These are phyloP conservation scores for Lachancea sp. DNA, from an alignment of 805 yeast genomes.

Conservation along the genomic window DNA sequence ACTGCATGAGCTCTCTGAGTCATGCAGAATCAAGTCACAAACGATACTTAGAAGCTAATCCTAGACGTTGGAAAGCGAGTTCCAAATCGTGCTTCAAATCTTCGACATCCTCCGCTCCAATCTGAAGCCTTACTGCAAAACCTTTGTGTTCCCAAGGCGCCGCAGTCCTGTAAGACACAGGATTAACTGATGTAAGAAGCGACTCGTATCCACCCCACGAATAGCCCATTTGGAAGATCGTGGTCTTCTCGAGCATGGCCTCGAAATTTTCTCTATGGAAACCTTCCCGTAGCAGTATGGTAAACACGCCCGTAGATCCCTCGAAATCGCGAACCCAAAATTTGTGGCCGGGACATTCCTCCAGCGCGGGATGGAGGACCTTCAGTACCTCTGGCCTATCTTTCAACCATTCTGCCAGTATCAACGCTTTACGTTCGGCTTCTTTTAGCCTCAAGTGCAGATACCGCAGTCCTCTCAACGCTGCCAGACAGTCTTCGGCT, in stretches of 20 bases:
- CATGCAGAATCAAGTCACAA: too few relatives aligned
- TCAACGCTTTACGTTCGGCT: slow-evolving; percentile 6
- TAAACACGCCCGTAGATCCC: slow-evolving; percentile 13
- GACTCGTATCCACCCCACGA: slow-evolving; percentile 17
- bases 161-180: slow-evolving; percentile 2
- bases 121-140: slow-evolving; percentile 9
- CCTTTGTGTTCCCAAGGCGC: slow-evolving; percentile 4
- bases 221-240: slow-evolving; percentile 11
- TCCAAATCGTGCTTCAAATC: slow-evolving; percentile 5
- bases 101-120: slow-evolving; percentile 10
- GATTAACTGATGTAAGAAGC: slow-evolving; percentile 8
- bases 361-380: slow-evolving; percentile 13
- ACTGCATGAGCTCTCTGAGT: too few relatives aligned
- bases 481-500: slow-evolving; percentile 12
- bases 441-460: slow-evolving; percentile 9
- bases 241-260: slow-evolving; percentile 10
- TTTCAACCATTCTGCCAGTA: slow-evolving; percentile 8
- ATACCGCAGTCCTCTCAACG: slow-evolving; percentile 11
- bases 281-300: slow-evolving; percentile 10
- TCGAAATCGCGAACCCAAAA: slow-evolving; percentile 2
- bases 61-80: slow-evolving; percentile 7
- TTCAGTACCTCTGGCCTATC: slow-evolving; percentile 7
- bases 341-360: slow-evolving; percentile 12
- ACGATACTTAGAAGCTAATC: background rate
- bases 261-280: slow-evolving; percentile 5